Evolutionary conservation across 495 filamentous ascomycete genomes (phyloP).

Genomic region (Talaromyces proteolyticus): DNA sequence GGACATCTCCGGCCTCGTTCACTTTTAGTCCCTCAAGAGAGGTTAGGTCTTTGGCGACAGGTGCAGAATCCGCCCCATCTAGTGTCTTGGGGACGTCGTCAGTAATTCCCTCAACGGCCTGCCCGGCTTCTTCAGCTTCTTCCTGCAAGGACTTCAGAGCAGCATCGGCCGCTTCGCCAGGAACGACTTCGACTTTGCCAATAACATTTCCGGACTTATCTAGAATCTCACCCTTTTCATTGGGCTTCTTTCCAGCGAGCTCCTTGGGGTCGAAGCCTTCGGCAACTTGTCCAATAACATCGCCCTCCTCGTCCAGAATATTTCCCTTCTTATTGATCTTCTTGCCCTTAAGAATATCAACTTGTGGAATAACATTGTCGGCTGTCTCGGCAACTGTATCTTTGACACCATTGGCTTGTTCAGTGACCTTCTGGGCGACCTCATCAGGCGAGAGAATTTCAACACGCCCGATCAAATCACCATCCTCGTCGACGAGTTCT

Average conservation of each 20-base stretch:
- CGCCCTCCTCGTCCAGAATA: constrained; percentile 47
- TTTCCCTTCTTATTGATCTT: constrained; percentile 53
- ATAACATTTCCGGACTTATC: constrained; percentile 44
- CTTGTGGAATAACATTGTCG: constrained; percentile 28
- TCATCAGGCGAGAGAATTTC: constrained; percentile 16
- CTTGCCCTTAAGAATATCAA: constrained; percentile 42
- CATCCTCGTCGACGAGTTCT: constrained; percentile 25
- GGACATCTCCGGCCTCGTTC: constrained; percentile 67
- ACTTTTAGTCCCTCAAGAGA: constrained; percentile 57
- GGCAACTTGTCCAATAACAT: constrained; percentile 41
- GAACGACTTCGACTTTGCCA: constrained; percentile 42
- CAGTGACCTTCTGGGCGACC: constrained; percentile 16
- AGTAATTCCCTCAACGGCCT: constrained; percentile 8
- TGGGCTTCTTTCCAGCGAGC: constrained; percentile 43
- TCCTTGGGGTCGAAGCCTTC: constrained; percentile 47
- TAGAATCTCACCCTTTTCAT: constrained; percentile 44
- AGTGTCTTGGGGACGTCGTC: background rate
- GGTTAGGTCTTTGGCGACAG: constrained; percentile 34
- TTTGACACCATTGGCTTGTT: constrained; percentile 14
- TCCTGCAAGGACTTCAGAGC: constrained; percentile 41
- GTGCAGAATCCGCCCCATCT: constrained; percentile 3
- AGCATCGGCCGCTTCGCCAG: constrained; percentile 45
- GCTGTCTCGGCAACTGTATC: constrained; percentile 20
- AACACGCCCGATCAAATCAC: constrained; percentile 17
- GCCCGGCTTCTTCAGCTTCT: constrained; percentile 21